Evolutionary conservation across 148 eudicot genomes (phyloP).

Genomic region (Chenopodium berlandieri): DNA sequence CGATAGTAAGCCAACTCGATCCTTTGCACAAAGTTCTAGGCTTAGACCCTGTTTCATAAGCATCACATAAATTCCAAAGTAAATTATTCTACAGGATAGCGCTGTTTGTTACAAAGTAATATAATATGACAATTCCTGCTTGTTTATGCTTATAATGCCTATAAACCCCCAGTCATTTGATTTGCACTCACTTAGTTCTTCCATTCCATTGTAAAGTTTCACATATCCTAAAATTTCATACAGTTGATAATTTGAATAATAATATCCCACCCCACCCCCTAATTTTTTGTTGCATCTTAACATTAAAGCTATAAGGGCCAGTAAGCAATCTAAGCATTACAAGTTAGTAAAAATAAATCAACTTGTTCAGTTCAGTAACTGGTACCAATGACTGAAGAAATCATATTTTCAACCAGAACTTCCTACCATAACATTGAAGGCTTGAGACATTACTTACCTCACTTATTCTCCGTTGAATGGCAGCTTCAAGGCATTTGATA

Average conservation of each 20-base stretch:
- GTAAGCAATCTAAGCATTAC: too few species aligned
- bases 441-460: slow-evolving; percentile 42
- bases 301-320: too few species aligned
- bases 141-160: too few species aligned
- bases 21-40: slow-evolving; percentile 63
- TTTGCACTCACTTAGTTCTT: too few species aligned
- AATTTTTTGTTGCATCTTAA: too few species aligned
- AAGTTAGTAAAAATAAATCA: too few species aligned
- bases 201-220: too few species aligned
- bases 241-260: too few species aligned
- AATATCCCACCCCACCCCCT: too few species aligned
- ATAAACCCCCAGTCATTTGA: too few species aligned
- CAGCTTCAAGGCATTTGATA: slow-evolving; percentile 80
- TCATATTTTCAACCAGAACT: background rate
- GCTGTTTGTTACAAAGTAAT: background rate
- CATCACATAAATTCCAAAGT: background rate
- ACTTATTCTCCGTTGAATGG: slow-evolving; percentile 63
- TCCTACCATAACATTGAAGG: background rate
- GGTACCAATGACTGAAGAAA: background rate
- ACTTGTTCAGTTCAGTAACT: background rate
- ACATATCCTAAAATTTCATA: too few species aligned
- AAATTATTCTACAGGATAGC: background rate
- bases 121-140: too few species aligned
- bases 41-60: slow-evolving; percentile 51
- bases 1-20: slow-evolving; percentile 59